phyloP scores from a whole-genome alignment of 2,329 filamentous ascomycete genomes.

The Colletotrichum plurivorum region DNA sequence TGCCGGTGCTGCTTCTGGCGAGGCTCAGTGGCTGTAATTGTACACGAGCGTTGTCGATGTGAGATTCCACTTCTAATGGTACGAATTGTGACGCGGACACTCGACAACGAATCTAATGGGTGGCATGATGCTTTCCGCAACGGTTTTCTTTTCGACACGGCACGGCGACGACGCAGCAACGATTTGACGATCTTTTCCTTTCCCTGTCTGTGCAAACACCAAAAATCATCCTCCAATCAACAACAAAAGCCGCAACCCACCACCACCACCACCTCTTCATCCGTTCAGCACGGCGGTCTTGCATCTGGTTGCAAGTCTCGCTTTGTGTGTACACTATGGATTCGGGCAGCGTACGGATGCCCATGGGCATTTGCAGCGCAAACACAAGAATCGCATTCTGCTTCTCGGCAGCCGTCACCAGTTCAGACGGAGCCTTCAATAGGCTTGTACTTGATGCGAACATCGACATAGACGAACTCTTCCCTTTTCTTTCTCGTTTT shows the following conservation, averaged over 20 bases:
- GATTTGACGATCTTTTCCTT: conserved; percentile 58
- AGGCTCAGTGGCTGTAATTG: conserved; percentile 57
- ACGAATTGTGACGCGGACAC: conserved; percentile 35
- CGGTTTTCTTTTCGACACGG: conserved; percentile 47
- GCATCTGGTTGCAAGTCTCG: conserved; percentile 46
- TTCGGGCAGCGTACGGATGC: conserved; percentile 36
- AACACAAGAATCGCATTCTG: conserved; percentile 40
- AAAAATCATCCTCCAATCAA: conserved; percentile 30
- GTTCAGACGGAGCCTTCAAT: conserved; percentile 37
- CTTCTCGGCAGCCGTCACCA: conserved; percentile 41
- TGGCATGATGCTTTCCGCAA: conserved; percentile 41
- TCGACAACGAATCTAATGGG: conserved; percentile 41
- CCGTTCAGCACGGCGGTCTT: conserved; percentile 48
- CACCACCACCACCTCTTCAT: conserved; percentile 32
- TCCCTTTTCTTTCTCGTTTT: conserved; percentile 9
- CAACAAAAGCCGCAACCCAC: conserved; percentile 32
- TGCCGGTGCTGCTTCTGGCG: conserved; percentile 48
- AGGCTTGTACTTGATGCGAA: conserved; percentile 41
- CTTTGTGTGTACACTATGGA: conserved; percentile 43
- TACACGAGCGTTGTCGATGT: conserved; percentile 29
- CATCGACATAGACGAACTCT: conserved; percentile 42
- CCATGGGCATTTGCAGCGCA: conserved; percentile 38
- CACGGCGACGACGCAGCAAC: conserved; percentile 54
- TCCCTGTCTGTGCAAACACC: conserved; percentile 47
- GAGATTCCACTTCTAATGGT: conserved; percentile 29